Evolutionary conservation across 2,329 filamentous ascomycete genomes (phyloP).

Genomic region (Nannizziopsis arthrosporioides): DNA sequence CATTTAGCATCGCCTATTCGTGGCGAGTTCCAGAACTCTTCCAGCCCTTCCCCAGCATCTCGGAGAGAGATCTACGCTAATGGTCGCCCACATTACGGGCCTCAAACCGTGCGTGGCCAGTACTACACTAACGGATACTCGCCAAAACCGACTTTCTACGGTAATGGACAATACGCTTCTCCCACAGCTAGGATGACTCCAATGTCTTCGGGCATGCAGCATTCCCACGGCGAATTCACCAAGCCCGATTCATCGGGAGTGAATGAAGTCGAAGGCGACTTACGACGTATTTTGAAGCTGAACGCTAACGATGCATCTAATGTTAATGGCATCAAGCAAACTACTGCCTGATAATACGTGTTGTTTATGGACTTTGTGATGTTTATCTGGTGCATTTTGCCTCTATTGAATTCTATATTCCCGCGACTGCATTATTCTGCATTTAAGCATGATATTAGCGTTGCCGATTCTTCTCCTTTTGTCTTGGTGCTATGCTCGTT

Average conservation of each 20-base stretch:
- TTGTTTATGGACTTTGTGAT: background rate
- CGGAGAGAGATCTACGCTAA: slow-evolving; percentile 24
- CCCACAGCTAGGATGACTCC: slow-evolving; percentile 10
- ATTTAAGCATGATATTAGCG: slow-evolving; percentile 1
- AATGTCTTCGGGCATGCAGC: slow-evolving; percentile 17
- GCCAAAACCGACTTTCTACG: slow-evolving; percentile 17
- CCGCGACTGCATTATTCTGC: background rate
- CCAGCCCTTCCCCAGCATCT: slow-evolving; percentile 21
- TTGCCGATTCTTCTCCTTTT: background rate
- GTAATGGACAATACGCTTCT: slow-evolving; percentile 3
- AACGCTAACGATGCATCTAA: slow-evolving; percentile 24
- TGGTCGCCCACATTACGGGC: slow-evolving; percentile 9
- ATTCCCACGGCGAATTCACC: slow-evolving; percentile 19
- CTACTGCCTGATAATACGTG: slow-evolving; percentile 20
- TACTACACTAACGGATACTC: slow-evolving; percentile 7
- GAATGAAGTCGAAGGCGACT: slow-evolving; percentile 38
- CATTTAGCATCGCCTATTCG: slow-evolving; percentile 19
- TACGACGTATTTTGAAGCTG: slow-evolving; percentile 38
- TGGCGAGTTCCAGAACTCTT: slow-evolving; percentile 15
- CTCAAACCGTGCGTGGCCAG: slow-evolving; percentile 15
- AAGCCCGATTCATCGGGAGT: slow-evolving; percentile 26
- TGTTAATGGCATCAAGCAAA: slow-evolving; percentile 26
- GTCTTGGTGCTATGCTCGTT: background rate
- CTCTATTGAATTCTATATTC: background rate
- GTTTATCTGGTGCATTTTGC: slow-evolving; percentile 6